phyloP scores from a whole-genome alignment of 2,329 filamentous ascomycete species.

The Penicillium sp. region DNA sequence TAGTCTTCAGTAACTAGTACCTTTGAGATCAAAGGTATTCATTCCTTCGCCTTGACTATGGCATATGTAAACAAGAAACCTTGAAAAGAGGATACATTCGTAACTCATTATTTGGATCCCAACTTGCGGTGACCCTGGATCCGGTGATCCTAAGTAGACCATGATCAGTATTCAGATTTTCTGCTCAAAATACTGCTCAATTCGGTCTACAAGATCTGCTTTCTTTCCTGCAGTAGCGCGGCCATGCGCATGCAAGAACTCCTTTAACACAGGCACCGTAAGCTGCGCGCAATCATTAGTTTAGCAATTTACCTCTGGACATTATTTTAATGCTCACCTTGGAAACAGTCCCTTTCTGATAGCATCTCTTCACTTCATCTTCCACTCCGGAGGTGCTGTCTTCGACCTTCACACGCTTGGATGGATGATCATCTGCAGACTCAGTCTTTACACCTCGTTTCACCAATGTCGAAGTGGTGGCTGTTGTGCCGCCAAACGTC shows the following conservation, averaged over 20 bases:
- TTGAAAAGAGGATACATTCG: neutral
- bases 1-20: too few relatives aligned
- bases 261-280: conserved; percentile 49
- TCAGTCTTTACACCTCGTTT: conserved; percentile 46
- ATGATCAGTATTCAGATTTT: conserved; percentile 30
- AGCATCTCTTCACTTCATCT: conserved; percentile 43
- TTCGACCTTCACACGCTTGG: conserved; percentile 50
- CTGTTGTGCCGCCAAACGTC: conserved; percentile 35
- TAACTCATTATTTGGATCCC: conserved; percentile 1
- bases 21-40: neutral
- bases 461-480: conserved; percentile 45
- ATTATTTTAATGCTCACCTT: conserved; percentile 33
- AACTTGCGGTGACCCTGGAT: neutral
- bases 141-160: neutral
- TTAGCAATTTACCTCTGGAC: neutral
- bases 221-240: conserved; percentile 49
- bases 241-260: conserved; percentile 47
- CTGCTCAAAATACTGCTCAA: conserved; percentile 50
- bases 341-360: conserved; percentile 44
- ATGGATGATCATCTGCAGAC: conserved; percentile 30
- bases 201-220: conserved; percentile 50
- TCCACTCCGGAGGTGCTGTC: conserved; percentile 26
- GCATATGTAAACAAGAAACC: neutral
- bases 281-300: conserved; percentile 33
- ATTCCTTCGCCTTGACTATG: neutral